Conservation (phyloP, 2,329 filamentous ascomycete species). For the Pseudogymnoascus sp. region DNA sequence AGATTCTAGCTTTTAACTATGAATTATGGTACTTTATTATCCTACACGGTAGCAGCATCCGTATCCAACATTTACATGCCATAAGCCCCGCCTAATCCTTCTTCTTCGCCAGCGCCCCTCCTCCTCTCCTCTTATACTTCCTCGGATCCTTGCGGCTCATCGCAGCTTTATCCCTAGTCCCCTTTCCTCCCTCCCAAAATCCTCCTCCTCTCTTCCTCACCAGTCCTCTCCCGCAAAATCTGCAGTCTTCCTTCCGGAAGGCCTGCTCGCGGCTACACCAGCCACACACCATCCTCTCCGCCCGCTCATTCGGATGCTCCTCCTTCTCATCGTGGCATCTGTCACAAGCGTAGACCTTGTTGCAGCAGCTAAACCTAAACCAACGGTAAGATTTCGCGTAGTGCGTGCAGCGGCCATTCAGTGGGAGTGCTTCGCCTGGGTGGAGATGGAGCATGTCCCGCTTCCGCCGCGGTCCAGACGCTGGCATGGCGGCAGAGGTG, state of each 20-base stretch:
- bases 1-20: neutral
- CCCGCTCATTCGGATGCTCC: slow-evolving; percentile 72
- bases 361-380: slow-evolving; percentile 59
- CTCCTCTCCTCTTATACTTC: slow-evolving; percentile 57
- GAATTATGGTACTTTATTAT: neutral
- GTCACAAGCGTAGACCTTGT: slow-evolving; percentile 52
- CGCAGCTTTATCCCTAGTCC: slow-evolving; percentile 59
- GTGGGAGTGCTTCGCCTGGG: slow-evolving; percentile 48
- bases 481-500: slow-evolving; percentile 37
- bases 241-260: slow-evolving; percentile 68
- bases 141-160: slow-evolving; percentile 73
- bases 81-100: neutral
- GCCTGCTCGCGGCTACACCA: slow-evolving; percentile 75
- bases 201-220: slow-evolving; percentile 59
- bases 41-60: neutral
- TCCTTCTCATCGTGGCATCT: slow-evolving; percentile 59
- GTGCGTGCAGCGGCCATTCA: slow-evolving; percentile 47
- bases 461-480: slow-evolving; percentile 35
- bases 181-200: slow-evolving; percentile 84
- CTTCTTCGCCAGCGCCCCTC: slow-evolving; percentile 2
- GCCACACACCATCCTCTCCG: slow-evolving; percentile 75
- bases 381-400: slow-evolving; percentile 53
- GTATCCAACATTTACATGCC: neutral
- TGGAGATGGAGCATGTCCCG: slow-evolving; percentile 49
- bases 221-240: slow-evolving; percentile 62